Percentiles rank a stretch among this genome's conserved stretches.
Evolutionary conservation across 805 yeast species (phyloP).

Genomic region (Saccharomycopsis lassenensis): DNA sequence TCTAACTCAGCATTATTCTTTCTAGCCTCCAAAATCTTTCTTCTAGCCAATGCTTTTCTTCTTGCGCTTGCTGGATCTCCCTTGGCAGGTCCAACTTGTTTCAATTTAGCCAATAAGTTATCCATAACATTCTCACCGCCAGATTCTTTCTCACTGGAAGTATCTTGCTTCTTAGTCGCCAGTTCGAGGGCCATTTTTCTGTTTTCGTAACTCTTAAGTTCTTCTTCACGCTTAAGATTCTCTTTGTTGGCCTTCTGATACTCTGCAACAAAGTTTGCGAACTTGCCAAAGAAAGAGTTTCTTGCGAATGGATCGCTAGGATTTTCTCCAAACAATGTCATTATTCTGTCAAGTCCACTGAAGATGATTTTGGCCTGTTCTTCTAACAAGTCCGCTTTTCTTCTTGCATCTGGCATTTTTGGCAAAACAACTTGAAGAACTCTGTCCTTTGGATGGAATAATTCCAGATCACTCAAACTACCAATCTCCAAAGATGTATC

Average conservation of each 20-base stretch:
- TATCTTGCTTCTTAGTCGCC: constrained; percentile 21
- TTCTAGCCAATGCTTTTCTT: constrained; percentile 56
- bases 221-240: constrained; percentile 74
- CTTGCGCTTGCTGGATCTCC: constrained; percentile 75
- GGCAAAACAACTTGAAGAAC: constrained; percentile 51
- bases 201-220: constrained; percentile 62
- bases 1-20: constrained; percentile 17
- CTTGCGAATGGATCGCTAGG: constrained; percentile 55
- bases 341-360: constrained; percentile 54
- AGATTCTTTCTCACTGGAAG: background rate
- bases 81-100: constrained; percentile 31
- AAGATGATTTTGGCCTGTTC: constrained; percentile 54
- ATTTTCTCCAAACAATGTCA: constrained; percentile 90
- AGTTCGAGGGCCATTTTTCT: constrained; percentile 54
- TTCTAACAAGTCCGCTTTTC: constrained; percentile 52
- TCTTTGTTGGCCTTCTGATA: constrained; percentile 74
- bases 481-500: constrained; percentile 70
- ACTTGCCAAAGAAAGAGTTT: constrained; percentile 63
- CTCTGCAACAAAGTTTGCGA: constrained; percentile 67
- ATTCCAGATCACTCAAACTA: constrained; percentile 65
- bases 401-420: constrained; percentile 64
- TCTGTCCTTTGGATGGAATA: constrained; percentile 76
- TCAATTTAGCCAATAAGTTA: constrained; percentile 69
- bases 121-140: constrained; percentile 53
- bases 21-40: constrained; percentile 37